These are phyloP conservation scores for Phytophthora gonapodyides DNA, from an alignment of 352 stramenopile genomes.

Conservation along the genomic window DNA sequence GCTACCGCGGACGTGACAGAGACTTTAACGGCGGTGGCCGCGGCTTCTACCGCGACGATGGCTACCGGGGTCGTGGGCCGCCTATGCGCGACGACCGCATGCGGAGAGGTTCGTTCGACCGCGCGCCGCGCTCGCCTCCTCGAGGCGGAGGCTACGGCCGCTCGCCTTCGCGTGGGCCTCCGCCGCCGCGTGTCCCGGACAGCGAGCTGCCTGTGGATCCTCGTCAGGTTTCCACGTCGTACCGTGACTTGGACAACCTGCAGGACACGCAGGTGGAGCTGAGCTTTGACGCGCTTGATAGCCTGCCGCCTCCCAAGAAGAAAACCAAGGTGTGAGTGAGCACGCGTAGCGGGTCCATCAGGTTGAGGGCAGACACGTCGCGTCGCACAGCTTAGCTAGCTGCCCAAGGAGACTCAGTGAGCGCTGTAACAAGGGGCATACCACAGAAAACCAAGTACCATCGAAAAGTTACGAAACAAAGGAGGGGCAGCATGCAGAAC, in stretches of 20 bases:
- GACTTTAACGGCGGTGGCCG: conserved; percentile 41
- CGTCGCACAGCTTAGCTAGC: background rate
- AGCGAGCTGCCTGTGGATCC: conserved; percentile 77
- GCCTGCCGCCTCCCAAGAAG: conserved; percentile 84
- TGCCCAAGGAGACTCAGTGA: conserved; percentile 13
- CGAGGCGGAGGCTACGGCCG: conserved; percentile 37
- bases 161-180: conserved; percentile 34
- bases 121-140: conserved; percentile 41
- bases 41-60: conserved; percentile 63
- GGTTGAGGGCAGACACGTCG: conserved; percentile 17
- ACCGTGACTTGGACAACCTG: conserved; percentile 84
- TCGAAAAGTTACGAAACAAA: conserved; percentile 27
- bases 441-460: conserved; percentile 20
- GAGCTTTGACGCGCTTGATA: conserved; percentile 82
- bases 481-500: conserved; percentile 22
- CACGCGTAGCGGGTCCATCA: conserved; percentile 10
- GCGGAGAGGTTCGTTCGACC: conserved; percentile 54
- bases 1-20: conserved; percentile 37
- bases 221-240: conserved; percentile 81
- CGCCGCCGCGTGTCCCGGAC: conserved; percentile 48
- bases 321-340: conserved; percentile 70
- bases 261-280: conserved; percentile 85
- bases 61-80: conserved; percentile 59
- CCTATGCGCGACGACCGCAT: conserved; percentile 53
- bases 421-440: conserved; percentile 28